Conservation (phyloP, 805 yeast genomes). For the Ogataea trehaloabstinens region DNA sequence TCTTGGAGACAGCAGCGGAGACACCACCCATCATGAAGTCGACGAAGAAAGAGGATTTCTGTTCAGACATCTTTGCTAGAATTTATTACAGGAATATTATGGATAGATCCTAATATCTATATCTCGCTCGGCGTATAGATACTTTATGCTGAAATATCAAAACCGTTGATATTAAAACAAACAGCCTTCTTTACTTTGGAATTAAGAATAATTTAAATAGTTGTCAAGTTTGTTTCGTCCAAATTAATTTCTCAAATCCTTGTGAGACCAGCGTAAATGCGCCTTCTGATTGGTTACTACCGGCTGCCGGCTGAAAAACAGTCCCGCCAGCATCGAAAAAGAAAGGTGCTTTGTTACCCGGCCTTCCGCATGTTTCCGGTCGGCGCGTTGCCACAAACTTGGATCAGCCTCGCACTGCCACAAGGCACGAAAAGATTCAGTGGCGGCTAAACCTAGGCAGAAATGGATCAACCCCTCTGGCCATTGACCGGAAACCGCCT, state of each 20-base stretch:
- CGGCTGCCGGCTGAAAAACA: not conserved
- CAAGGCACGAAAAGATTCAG: too few relatives aligned
- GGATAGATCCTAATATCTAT: slow-evolving; percentile 5
- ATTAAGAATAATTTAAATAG: slow-evolving; percentile 14
- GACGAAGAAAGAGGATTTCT: slow-evolving; percentile 47
- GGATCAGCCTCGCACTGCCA: too few relatives aligned
- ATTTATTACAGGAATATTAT: slow-evolving; percentile 10
- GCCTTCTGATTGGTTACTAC: slow-evolving; percentile 14
- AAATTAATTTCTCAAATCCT: slow-evolving; percentile 17
- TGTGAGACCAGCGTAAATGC: slow-evolving; percentile 2
- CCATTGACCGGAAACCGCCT: too few relatives aligned
- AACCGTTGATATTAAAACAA: too few relatives aligned
- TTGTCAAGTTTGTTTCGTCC: slow-evolving; percentile 16
- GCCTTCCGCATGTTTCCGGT: too few relatives aligned
- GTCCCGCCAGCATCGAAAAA: slow-evolving; percentile 7
- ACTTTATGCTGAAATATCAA: too few relatives aligned
- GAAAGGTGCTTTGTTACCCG: not conserved
- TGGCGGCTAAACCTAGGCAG: too few relatives aligned
- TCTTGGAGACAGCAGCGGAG: slow-evolving; percentile 97
- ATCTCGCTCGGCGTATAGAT: too few relatives aligned
- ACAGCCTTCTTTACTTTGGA: not conserved
- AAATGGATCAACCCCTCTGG: too few relatives aligned
- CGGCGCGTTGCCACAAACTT: too few relatives aligned
- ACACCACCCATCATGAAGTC: slow-evolving; percentile 98
- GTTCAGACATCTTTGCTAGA: slow-evolving; percentile 33